Base-by-base conservation (phyloP, 495 filamentous ascomycete genomes). In the Penicillium paxilli region DNA sequence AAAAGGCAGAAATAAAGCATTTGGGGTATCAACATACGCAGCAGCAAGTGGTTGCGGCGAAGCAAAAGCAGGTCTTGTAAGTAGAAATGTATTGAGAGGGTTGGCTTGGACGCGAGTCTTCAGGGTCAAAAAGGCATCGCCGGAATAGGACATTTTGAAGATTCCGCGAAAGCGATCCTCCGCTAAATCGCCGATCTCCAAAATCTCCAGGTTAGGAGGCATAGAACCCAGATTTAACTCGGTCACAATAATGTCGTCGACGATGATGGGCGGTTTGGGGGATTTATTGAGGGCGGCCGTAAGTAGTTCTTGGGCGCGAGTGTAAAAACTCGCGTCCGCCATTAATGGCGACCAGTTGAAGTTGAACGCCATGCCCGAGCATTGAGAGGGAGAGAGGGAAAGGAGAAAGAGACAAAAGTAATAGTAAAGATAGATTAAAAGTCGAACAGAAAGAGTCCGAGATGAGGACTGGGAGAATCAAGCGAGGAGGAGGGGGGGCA, bases 261-360 rank as follows among this genome's bases (percentile, higher is more conserved):
- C 94, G 67, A 98, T 98, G 65, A 98, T 98, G 30, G 94, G 93
- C 5, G 94, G 94, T 63, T 98, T 98, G 44, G 93, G 92, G 26
- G 91, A 96, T 73, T 98, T 98, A 81, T 98, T 98, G 60, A 98
- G 80, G 24, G 94, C 95, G 38, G 88, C 86, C 21, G 94, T 98
- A 44, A 98, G 83, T 64, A 98, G 89, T 60, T 96, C 92, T 68
- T 92, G 89, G 46, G 94, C 94, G 63, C 91, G 85, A 63, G 86
- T 83, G 72, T 95, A 95, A 76, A 95, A 95, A 53, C 75, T 72
- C 67, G 91, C 91, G 78, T 96, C 90, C 61, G 92, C 92, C 73
- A 92, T 92, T 60, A 98, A 83, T 67, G 94, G 94, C 82, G 92
- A 96, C 94, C 94, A 98, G 91, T 98, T 98, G 90, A 98, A 98